These are phyloP conservation scores for Fusarium staphyleae DNA, from an alignment of 2,329 filamentous ascomycete species.

Conservation along the genomic window DNA sequence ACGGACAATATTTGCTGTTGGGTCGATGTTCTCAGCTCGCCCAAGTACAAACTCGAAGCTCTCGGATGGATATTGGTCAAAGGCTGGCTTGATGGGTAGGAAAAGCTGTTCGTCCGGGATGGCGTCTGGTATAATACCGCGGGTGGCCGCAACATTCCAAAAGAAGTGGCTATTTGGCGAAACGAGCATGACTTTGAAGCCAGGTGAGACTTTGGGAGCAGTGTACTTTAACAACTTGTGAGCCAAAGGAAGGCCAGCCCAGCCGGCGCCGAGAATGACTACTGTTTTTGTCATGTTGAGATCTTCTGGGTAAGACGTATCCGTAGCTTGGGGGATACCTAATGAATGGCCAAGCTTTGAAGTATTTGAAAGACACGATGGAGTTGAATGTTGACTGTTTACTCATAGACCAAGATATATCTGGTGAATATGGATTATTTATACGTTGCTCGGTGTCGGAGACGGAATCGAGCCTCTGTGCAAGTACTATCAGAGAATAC, in stretches of 20 bases:
- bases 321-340: background rate
- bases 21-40: conserved; percentile 48
- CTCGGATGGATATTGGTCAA: conserved; percentile 54
- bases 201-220: conserved; percentile 46
- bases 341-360: background rate
- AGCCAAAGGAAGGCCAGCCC: conserved; percentile 58
- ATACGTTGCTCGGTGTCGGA: conserved; percentile 15
- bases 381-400: too few relatives aligned
- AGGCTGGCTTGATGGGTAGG: conserved; percentile 53
- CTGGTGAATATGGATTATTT: background rate
- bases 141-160: conserved; percentile 64
- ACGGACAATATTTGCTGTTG: conserved; percentile 47
- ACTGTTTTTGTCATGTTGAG: conserved; percentile 56
- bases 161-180: conserved; percentile 62
- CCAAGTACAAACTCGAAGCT: conserved; percentile 60
- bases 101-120: conserved; percentile 57
- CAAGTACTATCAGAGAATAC: conserved; percentile 6
- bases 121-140: conserved; percentile 58
- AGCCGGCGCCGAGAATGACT: conserved; percentile 61
- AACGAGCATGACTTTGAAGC: conserved; percentile 60
- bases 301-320: background rate
- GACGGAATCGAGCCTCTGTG: background rate
- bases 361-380: background rate
- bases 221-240: conserved; percentile 61
- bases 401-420: too few relatives aligned